Base-by-base conservation (phyloP, 2,329 filamentous ascomycete species). In the Bipolaris oryzae region DNA sequence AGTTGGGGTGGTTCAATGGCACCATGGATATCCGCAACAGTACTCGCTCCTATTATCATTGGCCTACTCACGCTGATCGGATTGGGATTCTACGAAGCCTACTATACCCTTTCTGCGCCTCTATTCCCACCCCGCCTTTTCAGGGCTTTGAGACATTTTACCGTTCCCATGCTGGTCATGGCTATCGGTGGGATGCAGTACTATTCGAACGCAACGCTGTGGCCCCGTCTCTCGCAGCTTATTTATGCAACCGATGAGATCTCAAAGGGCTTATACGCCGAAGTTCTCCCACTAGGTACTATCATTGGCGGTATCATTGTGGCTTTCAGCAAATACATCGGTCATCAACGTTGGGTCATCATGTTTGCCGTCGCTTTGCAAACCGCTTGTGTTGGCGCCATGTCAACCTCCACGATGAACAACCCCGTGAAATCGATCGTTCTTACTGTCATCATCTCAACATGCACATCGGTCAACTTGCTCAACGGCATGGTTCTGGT, bases 121-220 rank as follows among this genome's bases (percentile, higher is more conserved):
- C 57, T 74, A 0, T 69, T 74, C 39, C 72, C 72, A 1, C 69
- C 71, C 2, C 66, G 68, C 18, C 59, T 74, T 0, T 74, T 72
- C 50, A 62, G 67, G 31, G 69, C 70, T 6, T 47, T 63, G 35
- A 50, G 68, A 46, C 67, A 72, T 23, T 71, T 71, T 34, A 71
- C 69, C 1, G 63, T 70, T 2, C 70, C 69, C 0, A 70, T 72
- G 61, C n/a, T 71, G 2, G 67, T 69, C 21, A 72, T 72, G 68
- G 66, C 69, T 2, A 70, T 72, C 16, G 68, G 66, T 2, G 67
- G 68, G 0, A 71, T 70, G 67, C 69, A 72, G 38, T 72, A 72
- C 35, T 72, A 72, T 45, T 64, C 57, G 11, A 69, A 72, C n/a
- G 67, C 69, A 3, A 72, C 69, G 1, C 56, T 72, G 1, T 73